Conservation (phyloP, 441 rosid genomes). For the Kokia cookei region DNA sequence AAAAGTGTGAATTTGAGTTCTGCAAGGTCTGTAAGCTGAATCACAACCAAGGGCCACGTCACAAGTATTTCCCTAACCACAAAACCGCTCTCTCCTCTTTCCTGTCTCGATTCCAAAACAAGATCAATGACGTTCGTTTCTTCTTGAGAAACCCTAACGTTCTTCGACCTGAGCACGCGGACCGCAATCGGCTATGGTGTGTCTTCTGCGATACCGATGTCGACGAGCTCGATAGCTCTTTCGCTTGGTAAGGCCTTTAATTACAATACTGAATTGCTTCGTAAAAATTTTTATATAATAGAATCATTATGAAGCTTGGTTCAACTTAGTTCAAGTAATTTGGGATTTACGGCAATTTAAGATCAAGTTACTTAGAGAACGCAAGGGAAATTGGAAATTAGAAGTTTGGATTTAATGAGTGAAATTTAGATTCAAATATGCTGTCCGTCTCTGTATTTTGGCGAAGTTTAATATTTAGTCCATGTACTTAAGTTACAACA, state of each 20-base stretch:
- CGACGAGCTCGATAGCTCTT: slow-evolving; percentile 55
- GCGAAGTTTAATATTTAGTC: not conserved
- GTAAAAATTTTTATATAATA: not conserved
- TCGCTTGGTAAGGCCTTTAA: slow-evolving; percentile 48
- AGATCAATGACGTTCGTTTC: slow-evolving; percentile 53
- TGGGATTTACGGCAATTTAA: not conserved
- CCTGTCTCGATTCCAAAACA: slow-evolving; percentile 57
- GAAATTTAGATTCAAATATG: not conserved
- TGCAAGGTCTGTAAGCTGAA: slow-evolving; percentile 67
- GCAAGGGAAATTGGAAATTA: not conserved
- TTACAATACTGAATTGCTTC: not conserved
- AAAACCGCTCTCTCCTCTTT: slow-evolving; percentile 42
- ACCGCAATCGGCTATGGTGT: slow-evolving; percentile 72
- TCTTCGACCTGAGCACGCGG: slow-evolving; percentile 50
- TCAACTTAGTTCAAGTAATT: not conserved
- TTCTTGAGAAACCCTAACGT: slow-evolving; percentile 58
- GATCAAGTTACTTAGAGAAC: not conserved
- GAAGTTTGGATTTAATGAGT: not conserved
- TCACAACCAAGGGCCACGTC: slow-evolving; percentile 66
- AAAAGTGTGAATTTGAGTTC: slow-evolving; percentile 44
- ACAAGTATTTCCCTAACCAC: slow-evolving; percentile 77
- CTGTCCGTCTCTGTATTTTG: not conserved
- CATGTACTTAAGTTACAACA: not conserved
- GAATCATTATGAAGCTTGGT: not conserved
- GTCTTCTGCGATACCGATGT: slow-evolving; percentile 73